Evolutionary conservation across 495 filamentous ascomycete species (phyloP).

Genomic region (Aspergillus avenaceus): DNA sequence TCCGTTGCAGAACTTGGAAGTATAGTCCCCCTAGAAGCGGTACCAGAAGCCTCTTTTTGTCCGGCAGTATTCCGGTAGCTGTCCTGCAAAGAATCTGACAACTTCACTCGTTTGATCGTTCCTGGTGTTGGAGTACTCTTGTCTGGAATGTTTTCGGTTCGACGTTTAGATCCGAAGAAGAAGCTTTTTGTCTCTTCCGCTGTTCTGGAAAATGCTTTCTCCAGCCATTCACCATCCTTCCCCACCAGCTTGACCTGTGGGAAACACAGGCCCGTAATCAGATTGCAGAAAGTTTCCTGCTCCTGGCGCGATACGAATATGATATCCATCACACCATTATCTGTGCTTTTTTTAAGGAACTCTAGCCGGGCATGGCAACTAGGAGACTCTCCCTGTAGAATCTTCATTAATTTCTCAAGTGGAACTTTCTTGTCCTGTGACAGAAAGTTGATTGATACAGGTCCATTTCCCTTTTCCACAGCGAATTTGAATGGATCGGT

Average conservation of each 20-base stretch:
- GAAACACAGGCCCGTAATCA: constrained; percentile 8
- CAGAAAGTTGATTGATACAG: constrained; percentile 5
- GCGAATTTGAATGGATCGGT: constrained; percentile 7
- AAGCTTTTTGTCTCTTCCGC: not conserved
- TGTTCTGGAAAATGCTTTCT: constrained; percentile 28
- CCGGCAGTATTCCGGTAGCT: constrained; percentile 8
- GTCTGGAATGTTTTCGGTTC: constrained; percentile 1
- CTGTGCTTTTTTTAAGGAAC: constrained; percentile 19
- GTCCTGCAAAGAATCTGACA: constrained; percentile 31
- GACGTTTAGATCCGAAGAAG: not conserved
- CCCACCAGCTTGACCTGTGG: constrained; percentile 10
- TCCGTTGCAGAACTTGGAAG: not conserved
- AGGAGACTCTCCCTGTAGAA: constrained; percentile 13
- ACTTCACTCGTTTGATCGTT: constrained; percentile 23
- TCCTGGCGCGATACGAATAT: constrained; percentile 24
- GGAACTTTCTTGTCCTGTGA: constrained; percentile 6
- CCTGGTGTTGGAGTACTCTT: not conserved
- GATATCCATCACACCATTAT: constrained; percentile 29
- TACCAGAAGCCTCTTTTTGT: constrained; percentile 1
- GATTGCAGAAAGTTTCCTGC: constrained; percentile 15
- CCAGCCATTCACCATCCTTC: constrained; percentile 30
- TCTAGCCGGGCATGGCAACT: constrained; percentile 35
- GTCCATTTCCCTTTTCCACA: too few relatives aligned
- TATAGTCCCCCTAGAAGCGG: constrained; percentile 1
- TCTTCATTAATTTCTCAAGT: constrained; percentile 17